These are phyloP conservation scores for Stachybotrys echinatus DNA, from an alignment of 2,329 filamentous ascomycete genomes.

Conservation along the genomic window DNA sequence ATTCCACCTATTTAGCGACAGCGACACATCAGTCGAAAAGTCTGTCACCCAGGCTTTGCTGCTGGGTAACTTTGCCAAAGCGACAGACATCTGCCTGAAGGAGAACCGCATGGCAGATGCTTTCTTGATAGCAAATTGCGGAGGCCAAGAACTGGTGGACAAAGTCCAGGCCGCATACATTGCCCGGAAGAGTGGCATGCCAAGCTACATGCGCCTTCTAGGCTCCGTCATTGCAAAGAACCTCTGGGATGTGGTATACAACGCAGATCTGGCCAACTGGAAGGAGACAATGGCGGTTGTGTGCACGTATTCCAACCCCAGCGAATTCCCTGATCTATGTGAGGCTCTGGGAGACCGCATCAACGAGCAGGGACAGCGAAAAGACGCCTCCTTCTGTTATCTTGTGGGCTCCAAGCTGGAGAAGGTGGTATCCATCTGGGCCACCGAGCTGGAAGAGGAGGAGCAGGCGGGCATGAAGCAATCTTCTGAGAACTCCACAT, in stretches of 20 bases:
- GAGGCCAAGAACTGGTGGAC: conserved; percentile 86
- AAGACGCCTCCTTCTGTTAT: conserved; percentile 96
- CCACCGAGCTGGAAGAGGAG: conserved; percentile 78
- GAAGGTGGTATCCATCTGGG: conserved; percentile 95
- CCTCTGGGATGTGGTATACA: conserved; percentile 96
- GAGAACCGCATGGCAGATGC: conserved; percentile 92
- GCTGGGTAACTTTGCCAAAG: conserved; percentile 84
- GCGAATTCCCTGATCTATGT: conserved; percentile 90
- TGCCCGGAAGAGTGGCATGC: conserved; percentile 71
- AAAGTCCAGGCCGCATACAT: conserved; percentile 92
- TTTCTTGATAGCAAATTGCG: conserved; percentile 96
- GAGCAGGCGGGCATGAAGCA: conserved; percentile 71
- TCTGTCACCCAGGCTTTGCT: conserved; percentile 83
- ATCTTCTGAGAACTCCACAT: conserved; percentile 68
- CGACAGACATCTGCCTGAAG: conserved; percentile 80
- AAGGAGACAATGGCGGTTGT: conserved; percentile 95
- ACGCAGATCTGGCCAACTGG: conserved; percentile 89
- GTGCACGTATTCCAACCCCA: conserved; percentile 89
- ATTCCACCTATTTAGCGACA: conserved; percentile 81
- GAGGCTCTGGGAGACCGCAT: conserved; percentile 91
- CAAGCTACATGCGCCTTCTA: conserved; percentile 87
- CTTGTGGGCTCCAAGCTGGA: conserved; percentile 93
- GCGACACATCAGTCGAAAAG: conserved; percentile 80
- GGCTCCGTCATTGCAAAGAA: conserved; percentile 94
- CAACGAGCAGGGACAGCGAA: conserved; percentile 68